Evolutionary conservation across 768 basidiomycete species (phyloP), one percentile per base, ranked within the genome.

Genomic region (Xerocomellus intermedius): DNA sequence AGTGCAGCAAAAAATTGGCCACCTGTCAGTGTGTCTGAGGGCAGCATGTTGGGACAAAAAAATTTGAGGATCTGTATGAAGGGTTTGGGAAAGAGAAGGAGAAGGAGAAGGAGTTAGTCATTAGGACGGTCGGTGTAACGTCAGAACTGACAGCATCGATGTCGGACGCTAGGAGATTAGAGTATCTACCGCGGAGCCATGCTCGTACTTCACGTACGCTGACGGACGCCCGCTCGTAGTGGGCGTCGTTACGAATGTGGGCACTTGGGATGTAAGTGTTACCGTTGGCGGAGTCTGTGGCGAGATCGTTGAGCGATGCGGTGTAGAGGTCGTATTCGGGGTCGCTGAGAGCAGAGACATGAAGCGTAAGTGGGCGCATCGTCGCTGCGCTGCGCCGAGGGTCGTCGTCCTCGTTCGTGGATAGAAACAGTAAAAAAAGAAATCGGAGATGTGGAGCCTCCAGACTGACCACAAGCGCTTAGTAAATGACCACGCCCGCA

Each of bases 1-100:
- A 90, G 72, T 0, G 80, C 84, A 8, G 89, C 89, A 62, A 91
- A 91, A 66, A 91, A 89, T 61, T 92, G 86, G 16, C 86, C 85
- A 1, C 85, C 84, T 10, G 77, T 76, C 33, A 92, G 73, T 3
- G 73, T 71, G 60, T 88, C 86, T 8, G 74, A 71, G 10, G 74
- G 77, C 0, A 71, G 74, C 45, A 87, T 71, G 51, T 72, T 75
- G 2, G 87, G 84, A 37, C 77, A 75, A 64, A 91, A 90, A 2
- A 86, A 67, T 42, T 75, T 80, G 47, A 92, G 73, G 54, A 90
- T 85, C 88, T 91, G 60, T 26, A 14, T 2, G 24, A 33, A 19
- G 16, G 36, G 39, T 48, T 7, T 13, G 48, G 52, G n/a, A 53
- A 30, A 53, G 42, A 43, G 39, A 39, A 14, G 12, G 22, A 22